Evolutionary conservation across 2,329 filamentous ascomycete genomes (phyloP), one percentile per base, ranked within the genome.

Genomic region (Nothophaeocryptopus gaeumannii): DNA sequence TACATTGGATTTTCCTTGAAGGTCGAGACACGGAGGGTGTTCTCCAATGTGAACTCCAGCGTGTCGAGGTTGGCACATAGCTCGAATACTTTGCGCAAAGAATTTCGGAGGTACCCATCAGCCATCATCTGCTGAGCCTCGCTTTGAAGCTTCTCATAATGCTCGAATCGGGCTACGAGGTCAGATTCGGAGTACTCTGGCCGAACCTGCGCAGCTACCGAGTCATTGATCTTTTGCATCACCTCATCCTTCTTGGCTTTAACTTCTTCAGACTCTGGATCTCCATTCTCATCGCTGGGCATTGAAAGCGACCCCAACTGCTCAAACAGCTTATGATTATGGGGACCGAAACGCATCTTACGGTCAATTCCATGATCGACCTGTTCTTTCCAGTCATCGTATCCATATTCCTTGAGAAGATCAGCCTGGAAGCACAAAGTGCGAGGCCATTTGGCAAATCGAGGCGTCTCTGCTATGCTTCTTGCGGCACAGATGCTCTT

Each of bases 1-100:
- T 26, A 26, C 20, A 7, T 26, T 26, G 20, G 20, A 7, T 26
- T 26, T 26, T 26, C 20, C 20, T 26, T 26, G 20, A 26, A 26
- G 20, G 20, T 26, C 20, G 20, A 26, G 20, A 26, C 20, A 26
- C 20, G 20, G 7, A 26, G 20, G 20, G 20, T 26, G 20, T 26
- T 26, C 20, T 26, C 20, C 20, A 26, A 26, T 26, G 20, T 26
- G 20, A 26, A 26, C 20, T 26, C 20, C 20, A 26, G 20, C 20
- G 20, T 2, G 32, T 29, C 16, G 3, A 45, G 16, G 9, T 37
- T 38, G 1, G 13, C 5, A n/a, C 43, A 45, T 2, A 37, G 36
- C 26, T 45, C 43, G 43, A 45, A 45, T 13, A 38, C 43, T 37
- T 13, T 30, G 13, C 10, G 5, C 20, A 45, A 15, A 8, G 33